A percentile compares a stretch with the other conserved stretches of the same genome.
phyloP scores from a whole-genome alignment of 1,284 basidiomycete genomes.

The Pyrrhoderma lamaoense region DNA sequence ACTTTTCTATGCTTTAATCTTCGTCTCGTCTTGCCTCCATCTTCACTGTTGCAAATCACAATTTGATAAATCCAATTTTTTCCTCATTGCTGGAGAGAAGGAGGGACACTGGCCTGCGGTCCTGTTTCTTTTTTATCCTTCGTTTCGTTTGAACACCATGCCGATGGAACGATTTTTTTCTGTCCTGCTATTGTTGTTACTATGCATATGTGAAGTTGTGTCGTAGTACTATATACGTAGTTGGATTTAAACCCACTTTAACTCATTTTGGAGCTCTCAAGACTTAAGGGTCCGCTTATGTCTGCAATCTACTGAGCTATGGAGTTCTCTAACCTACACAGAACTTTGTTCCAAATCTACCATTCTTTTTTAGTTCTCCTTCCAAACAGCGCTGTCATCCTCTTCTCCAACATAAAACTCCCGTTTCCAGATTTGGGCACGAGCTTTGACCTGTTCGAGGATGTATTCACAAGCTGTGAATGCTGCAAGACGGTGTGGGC shows the following conservation, averaged over 20 bases:
- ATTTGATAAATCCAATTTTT: too few relatives aligned
- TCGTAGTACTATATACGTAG: too few relatives aligned
- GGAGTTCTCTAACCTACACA: too few relatives aligned
- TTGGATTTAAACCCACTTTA: too few relatives aligned
- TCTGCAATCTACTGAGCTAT: too few relatives aligned
- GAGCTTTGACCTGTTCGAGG: conserved; percentile 76
- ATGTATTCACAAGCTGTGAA: conserved; percentile 76
- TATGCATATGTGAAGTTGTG: too few relatives aligned
- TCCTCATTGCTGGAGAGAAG: conserved; percentile 17
- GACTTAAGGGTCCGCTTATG: too few relatives aligned
- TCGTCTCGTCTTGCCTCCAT: too few relatives aligned
- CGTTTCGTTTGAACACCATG: conserved; percentile 4
- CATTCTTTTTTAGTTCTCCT: conserved; percentile 41
- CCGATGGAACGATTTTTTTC: background rate
- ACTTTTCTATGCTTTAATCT: too few relatives aligned
- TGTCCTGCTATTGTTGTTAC: too few relatives aligned
- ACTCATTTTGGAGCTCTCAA: too few relatives aligned
- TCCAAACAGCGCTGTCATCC: conserved; percentile 64
- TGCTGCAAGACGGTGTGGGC: conserved; percentile 78
- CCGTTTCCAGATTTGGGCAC: conserved; percentile 84
- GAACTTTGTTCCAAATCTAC: too few relatives aligned
- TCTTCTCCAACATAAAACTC: conserved; percentile 69
- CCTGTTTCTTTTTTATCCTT: conserved; percentile 10
- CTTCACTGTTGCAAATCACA: background rate
- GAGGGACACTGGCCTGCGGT: conserved; percentile 17